phyloP scores from a whole-genome alignment of 2,329 filamentous ascomycete genomes.

The Diaporthe ilicicola region DNA sequence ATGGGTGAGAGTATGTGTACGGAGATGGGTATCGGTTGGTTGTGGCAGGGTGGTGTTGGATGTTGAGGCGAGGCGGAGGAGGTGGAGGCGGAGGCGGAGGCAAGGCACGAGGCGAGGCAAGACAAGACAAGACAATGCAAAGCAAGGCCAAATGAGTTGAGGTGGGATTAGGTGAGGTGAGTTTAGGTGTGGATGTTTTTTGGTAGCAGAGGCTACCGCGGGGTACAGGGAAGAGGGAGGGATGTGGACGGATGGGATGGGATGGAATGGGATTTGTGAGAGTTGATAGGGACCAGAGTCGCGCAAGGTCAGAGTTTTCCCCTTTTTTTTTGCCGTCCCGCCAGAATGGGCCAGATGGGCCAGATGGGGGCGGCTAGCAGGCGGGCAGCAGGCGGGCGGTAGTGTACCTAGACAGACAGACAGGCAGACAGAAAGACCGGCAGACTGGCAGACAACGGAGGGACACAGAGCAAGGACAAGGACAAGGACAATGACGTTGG shows the following conservation, averaged over 20 bases:
- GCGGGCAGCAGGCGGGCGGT: neutral
- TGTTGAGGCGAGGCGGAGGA: constrained; percentile 1
- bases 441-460: neutral
- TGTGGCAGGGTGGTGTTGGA: neutral
- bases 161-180: neutral
- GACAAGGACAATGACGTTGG: constrained; percentile 27
- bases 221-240: constrained; percentile 32
- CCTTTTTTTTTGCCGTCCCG: neutral
- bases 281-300: constrained; percentile 14
- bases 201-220: constrained; percentile 28
- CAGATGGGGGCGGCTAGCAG: neutral
- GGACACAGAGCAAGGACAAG: neutral
- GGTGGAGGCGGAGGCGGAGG: neutral
- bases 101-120: neutral
- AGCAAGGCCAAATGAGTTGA: neutral
- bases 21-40: neutral
- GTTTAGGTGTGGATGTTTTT: constrained; percentile 4
- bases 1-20: neutral
- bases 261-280: constrained; percentile 24
- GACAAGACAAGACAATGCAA: neutral
- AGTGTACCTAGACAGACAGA: neutral
- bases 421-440: neutral
- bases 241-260: constrained; percentile 7
- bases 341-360: constrained; percentile 3
- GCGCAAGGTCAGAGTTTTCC: constrained; percentile 30